Evolutionary conservation across 2,329 filamentous ascomycete species (phyloP), one percentile per base, ranked within the genome.

Genomic region (Colletotrichum tabaci): DNA sequence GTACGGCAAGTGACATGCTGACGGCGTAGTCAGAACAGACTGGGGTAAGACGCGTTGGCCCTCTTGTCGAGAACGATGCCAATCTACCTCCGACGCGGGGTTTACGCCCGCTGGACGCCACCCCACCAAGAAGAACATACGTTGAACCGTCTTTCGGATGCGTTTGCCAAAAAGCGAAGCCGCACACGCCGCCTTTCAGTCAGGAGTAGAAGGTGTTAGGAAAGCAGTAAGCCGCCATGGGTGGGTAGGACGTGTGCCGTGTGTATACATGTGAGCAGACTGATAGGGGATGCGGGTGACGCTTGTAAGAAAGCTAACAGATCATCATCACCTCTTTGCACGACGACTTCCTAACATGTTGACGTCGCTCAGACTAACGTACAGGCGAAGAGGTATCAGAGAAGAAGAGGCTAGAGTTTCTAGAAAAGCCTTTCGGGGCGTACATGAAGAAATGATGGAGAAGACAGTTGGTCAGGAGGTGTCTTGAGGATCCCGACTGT

Each of bases 21-120:
- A 46, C 16, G 47, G n/a, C 40, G 4, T 16, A 46, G 2, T 21
- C 23, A 35, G 15, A 21, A 13, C 40, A 10, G 30, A 26, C 35
- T 38, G 13, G 16, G 64, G 50, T 49, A 71, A 57, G 42, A 47
- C 23, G 15, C 46, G 57, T 35, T 50, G 50, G 52, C 16, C 15
- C 15, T 30, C 26, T 47, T 23, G 53, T 47, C n/a, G 5, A n/a
- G 7, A 35, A 35, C 16, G 13, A 3, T 15, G 38, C 8, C 21
- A 62, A 67, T 71, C 12, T 58, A 62, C 13, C 38, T 61, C 67
- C 23, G 26, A 71, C 63, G 44, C 49, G 16, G 44, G 18, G 38
- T 56, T n/a, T 15, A 35, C 10, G 15, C n/a, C 12, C 15, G 16
- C 23, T 46, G 47, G 35, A 35, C 12, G 66, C 55, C 47, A 38